A percentile compares a stretch with the other conserved stretches of the same genome.
These are phyloP conservation scores for Neospermospora avenae DNA, from an alignment of 2,329 filamentous ascomycete species.

Conservation along the genomic window DNA sequence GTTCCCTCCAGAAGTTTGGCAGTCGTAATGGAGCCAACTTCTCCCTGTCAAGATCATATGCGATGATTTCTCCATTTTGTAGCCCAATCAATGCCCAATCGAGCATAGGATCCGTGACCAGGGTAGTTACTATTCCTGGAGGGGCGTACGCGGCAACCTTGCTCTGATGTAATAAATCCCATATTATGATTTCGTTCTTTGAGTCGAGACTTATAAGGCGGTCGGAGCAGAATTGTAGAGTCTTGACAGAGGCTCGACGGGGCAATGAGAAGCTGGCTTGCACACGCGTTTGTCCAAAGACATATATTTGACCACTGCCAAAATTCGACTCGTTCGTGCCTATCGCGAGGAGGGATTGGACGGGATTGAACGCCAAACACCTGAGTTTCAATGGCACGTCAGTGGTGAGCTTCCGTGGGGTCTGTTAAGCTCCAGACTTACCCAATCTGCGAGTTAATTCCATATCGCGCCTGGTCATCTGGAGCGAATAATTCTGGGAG, in stretches of 20 bases:
- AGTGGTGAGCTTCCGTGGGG: conserved; percentile 12
- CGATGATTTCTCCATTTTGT: conserved; percentile 78
- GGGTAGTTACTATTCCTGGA: conserved; percentile 68
- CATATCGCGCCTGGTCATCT: conserved; percentile 80
- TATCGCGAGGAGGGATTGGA: conserved; percentile 89
- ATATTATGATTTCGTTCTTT: conserved; percentile 81
- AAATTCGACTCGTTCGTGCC: conserved; percentile 86
- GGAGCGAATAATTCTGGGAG: conserved; percentile 73
- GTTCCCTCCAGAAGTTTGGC: conserved; percentile 80
- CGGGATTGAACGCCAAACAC: conserved; percentile 84
- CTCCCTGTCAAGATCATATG: conserved; percentile 89
- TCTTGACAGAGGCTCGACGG: conserved; percentile 70
- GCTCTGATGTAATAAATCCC: conserved; percentile 69
- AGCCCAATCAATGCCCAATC: conserved; percentile 90
- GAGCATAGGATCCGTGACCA: conserved; percentile 83
- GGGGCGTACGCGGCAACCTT: conserved; percentile 69
- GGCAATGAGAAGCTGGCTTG: conserved; percentile 70
- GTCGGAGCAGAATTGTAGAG: conserved; percentile 80
- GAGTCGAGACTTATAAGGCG: conserved; percentile 81
- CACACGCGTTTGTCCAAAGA: conserved; percentile 81
- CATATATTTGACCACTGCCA: conserved; percentile 81
- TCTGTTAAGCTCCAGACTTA: conserved; percentile 34
- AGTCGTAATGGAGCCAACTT: conserved; percentile 73
- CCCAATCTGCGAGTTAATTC: conserved; percentile 74
- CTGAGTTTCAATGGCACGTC: conserved; percentile 45